phyloP scores from a whole-genome alignment of 345 rosid species.

The Eucalyptus brandiana region DNA sequence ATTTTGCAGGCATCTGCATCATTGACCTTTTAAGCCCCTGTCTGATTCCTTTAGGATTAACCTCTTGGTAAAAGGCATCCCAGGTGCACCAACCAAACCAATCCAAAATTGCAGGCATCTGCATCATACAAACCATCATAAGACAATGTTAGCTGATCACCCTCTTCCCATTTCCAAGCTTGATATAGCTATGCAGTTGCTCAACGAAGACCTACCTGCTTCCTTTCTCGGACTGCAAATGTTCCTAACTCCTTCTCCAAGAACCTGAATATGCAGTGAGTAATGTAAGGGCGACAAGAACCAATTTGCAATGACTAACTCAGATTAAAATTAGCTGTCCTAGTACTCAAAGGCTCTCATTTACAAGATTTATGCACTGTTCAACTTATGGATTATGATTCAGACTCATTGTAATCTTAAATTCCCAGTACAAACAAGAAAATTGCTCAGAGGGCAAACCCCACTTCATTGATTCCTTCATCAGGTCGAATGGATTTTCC shows the following conservation, averaged over 20 bases:
- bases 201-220: slow-evolving; percentile 19
- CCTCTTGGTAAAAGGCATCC: slow-evolving; percentile 49
- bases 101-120: slow-evolving; percentile 46
- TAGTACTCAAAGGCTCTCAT: neutral
- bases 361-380: neutral
- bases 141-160: neutral
- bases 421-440: neutral
- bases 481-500: slow-evolving; percentile 37
- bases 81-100: slow-evolving; percentile 63
- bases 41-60: slow-evolving; percentile 42
- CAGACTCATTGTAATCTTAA: neutral
- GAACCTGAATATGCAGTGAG: slow-evolving; percentile 16
- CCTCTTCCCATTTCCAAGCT: neutral
- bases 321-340: neutral
- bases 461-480: slow-evolving; percentile 54
- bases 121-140: neutral
- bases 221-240: slow-evolving; percentile 29
- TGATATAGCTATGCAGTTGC: neutral
- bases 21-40: slow-evolving; percentile 36
- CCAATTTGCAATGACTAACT: neutral
- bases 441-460: slow-evolving; percentile 14
- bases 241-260: slow-evolving; percentile 31
- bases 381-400: neutral
- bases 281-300: neutral
- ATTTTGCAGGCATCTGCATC: neutral